Evolutionary conservation across 2,329 filamentous ascomycete species (phyloP), one percentile per base, ranked within the genome.

Genomic region (Xylariaceae sp.): DNA sequence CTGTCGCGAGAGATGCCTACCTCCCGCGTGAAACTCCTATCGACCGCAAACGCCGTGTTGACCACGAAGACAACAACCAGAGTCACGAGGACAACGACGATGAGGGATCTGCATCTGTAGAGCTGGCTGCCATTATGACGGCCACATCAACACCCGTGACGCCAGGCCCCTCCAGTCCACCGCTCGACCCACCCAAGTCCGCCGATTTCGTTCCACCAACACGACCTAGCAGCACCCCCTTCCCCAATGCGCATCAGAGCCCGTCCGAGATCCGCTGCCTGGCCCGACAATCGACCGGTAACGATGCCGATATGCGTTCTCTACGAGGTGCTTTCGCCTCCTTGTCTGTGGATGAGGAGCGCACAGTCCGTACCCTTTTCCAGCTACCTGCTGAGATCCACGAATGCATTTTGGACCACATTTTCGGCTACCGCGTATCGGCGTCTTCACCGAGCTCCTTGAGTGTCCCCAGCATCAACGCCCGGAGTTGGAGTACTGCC

Each of bases 331-430:
- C 71, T n/a, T 60, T 71, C 50, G 59, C 58, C 48, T 64, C 67
- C 11, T 58, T 66, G 47, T 39, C 59, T 35, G 62, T 61, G 53
- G 68, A 72, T 48, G 67, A 72, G 48, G 67, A 72, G 48, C 66
- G 56, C 15, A 67, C 69, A 4, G 65, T 69, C 35, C 61, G 74
- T n/a, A 76, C 77, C 55, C 73, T 84, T 53, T 74, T 77, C 50
- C 73, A 83, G 62, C 75, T 90, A 1, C 88, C 88, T 1, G 79
- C 82, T 57, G 88, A 90, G 71, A 88, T 91, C 10, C 87, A 89
- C 69, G 87, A 89, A 67, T 83, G 82, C 57, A 86, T 90, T 56
- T 76, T 90, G 11, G 88, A 90, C 70, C 82, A 88, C 65, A 74
- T 90, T 1, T 89, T 90, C 66, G 88, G 87, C 2, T 85, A 87